Percentiles rank a stretch among this genome's conserved stretches.
phyloP scores from a whole-genome alignment of 441 rosid genomes.

The Brassica hybrid region DNA sequence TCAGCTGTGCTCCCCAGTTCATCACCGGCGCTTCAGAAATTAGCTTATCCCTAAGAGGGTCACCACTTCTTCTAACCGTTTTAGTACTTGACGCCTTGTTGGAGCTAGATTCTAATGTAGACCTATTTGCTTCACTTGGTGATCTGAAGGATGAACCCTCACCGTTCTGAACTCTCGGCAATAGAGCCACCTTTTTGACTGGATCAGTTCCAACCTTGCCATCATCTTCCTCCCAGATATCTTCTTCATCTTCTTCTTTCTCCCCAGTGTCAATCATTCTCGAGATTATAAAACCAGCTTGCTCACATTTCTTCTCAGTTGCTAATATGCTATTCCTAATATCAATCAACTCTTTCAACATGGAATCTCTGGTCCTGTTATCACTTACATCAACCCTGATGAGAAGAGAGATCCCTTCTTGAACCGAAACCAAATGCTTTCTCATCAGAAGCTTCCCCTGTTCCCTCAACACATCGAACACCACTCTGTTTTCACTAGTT shows the following conservation, averaged over 20 bases:
- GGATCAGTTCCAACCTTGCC: constrained; percentile 38
- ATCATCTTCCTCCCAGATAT: constrained; percentile 88
- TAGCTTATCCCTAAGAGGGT: constrained; percentile 57
- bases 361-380: constrained; percentile 68
- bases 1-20: constrained; percentile 70
- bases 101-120: constrained; percentile 31
- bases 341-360: constrained; percentile 78
- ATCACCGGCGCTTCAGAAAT: constrained; percentile 79
- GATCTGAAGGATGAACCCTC: constrained; percentile 38
- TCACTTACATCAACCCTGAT: constrained; percentile 73
- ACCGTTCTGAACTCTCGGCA: constrained; percentile 17
- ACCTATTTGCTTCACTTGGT: constrained; percentile 34
- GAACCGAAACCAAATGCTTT: constrained; percentile 75
- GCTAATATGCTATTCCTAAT: constrained; percentile 57
- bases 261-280: constrained; percentile 41
- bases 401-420: constrained; percentile 81
- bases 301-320: constrained; percentile 69
- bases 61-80: constrained; percentile 38
- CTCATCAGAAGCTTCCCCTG: constrained; percentile 71
- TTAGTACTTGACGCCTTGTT: constrained; percentile 20
- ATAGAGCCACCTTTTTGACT: constrained; percentile 25
- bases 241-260: constrained; percentile 73
- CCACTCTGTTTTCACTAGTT: constrained; percentile 78
- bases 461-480: constrained; percentile 89
- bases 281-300: constrained; percentile 64